Evolutionary conservation across 1,284 basidiomycete species (phyloP).

Genomic region (Puccinia coronata): DNA sequence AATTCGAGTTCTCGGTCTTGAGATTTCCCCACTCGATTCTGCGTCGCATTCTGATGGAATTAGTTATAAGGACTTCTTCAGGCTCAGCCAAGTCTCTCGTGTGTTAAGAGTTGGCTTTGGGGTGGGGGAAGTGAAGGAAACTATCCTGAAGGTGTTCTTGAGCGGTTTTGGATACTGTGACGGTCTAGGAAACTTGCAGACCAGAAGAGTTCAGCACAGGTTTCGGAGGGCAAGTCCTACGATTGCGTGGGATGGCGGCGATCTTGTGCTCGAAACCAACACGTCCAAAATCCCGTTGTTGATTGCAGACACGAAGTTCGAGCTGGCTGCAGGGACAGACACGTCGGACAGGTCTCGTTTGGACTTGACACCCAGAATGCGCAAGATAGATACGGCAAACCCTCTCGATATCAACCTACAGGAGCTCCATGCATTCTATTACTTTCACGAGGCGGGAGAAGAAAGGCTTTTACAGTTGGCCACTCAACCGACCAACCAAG

Average conservation of each 20-base stretch:
- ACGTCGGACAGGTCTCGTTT: background rate
- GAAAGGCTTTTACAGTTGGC: background rate
- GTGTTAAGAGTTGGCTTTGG: constrained; percentile 6
- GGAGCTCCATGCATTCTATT: constrained; percentile 2
- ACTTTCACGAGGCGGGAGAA: background rate
- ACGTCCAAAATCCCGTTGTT: background rate
- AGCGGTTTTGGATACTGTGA: background rate
- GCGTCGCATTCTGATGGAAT: background rate
- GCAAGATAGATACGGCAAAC: background rate
- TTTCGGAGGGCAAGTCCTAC: background rate
- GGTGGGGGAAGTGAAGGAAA: background rate
- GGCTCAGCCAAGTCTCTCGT: constrained; percentile 7
- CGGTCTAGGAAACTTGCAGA: background rate
- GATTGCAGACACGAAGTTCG: background rate
- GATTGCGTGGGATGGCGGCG: background rate
- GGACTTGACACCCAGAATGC: background rate
- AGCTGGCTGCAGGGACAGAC: background rate
- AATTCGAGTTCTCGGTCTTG: background rate
- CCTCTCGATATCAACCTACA: background rate
- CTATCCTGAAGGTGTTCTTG: constrained; percentile 10
- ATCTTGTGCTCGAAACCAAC: background rate
- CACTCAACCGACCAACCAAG: background rate
- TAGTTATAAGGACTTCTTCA: constrained; percentile 3
- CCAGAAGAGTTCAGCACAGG: background rate
- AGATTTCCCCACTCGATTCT: constrained; percentile 5